Evolutionary conservation across 2,329 filamentous ascomycete genomes (phyloP).

Genomic region (Thermochaetoides dissita): DNA sequence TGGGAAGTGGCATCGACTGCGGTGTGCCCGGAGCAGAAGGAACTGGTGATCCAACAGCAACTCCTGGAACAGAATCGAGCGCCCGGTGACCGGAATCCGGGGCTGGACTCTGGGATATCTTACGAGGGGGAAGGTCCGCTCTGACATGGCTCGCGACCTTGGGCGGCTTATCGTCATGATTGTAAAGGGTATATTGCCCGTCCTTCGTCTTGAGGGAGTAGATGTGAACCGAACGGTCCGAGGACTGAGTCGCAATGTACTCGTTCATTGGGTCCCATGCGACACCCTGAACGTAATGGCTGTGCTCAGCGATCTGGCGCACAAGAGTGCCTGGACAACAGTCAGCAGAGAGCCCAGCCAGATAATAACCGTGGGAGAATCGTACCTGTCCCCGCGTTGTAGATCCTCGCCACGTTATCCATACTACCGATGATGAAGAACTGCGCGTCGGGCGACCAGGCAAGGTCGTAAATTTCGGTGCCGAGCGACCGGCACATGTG

Average conservation of each 20-base stretch:
- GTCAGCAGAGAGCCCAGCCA: too few species aligned
- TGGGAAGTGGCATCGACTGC: constrained; percentile 73
- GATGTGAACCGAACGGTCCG: constrained; percentile 93
- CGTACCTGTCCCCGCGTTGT: constrained; percentile 76
- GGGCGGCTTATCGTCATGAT: constrained; percentile 50
- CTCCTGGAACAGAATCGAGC: constrained; percentile 32
- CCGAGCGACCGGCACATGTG: constrained; percentile 95
- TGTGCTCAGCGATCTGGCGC: constrained; percentile 91
- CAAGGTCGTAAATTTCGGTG: constrained; percentile 93
- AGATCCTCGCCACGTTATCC: constrained; percentile 96
- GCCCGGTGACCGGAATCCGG: constrained; percentile 55
- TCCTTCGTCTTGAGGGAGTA: constrained; percentile 95
- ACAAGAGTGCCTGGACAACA: constrained; percentile 44
- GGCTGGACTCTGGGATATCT: constrained; percentile 80
- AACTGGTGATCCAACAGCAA: constrained; percentile 63
- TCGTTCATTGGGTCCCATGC: constrained; percentile 98
- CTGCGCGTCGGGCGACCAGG: constrained; percentile 92
- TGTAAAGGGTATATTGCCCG: constrained; percentile 69
- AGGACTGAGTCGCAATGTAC: constrained; percentile 95
- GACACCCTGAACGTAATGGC: constrained; percentile 95
- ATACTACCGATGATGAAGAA: constrained; percentile 99
- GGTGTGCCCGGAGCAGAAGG: constrained; percentile 91
- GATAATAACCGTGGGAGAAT: not conserved
- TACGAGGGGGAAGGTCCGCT: constrained; percentile 82
- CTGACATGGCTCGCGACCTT: constrained; percentile 65